A percentile compares a stretch with the other conserved stretches of the same genome.
Conservation (phyloP, 805 yeast species). For the Saturnispora dispora region DNA sequence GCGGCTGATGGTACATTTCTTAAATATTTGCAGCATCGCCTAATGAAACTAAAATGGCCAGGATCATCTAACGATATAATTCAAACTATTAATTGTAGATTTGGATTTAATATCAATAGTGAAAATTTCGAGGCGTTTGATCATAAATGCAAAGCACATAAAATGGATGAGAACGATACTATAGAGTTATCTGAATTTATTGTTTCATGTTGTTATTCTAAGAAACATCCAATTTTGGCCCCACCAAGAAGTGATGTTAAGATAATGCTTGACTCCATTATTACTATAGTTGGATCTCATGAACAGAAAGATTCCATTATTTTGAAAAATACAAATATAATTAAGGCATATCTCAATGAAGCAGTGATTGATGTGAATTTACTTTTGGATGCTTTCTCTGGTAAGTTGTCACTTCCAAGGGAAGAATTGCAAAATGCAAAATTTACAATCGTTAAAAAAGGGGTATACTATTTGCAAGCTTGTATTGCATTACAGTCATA, state of each 20-base stretch:
- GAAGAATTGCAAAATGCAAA: constrained; percentile 25
- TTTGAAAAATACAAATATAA: constrained; percentile 34
- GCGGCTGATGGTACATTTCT: constrained; percentile 54
- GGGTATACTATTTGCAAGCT: constrained; percentile 65
- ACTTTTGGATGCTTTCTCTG: constrained; percentile 44
- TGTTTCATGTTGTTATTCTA: constrained; percentile 44
- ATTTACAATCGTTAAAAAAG: constrained; percentile 36
- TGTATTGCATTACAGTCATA: constrained; percentile 59
- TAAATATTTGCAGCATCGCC: constrained; percentile 44
- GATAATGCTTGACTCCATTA: constrained; percentile 57
- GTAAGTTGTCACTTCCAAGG: constrained; percentile 29
- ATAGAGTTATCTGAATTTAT: constrained; percentile 34
- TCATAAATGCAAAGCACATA: constrained; percentile 42
- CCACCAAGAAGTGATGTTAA: constrained; percentile 66
- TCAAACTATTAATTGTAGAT: constrained; percentile 72
- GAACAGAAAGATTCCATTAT: constrained; percentile 34
- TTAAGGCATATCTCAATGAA: constrained; percentile 40
- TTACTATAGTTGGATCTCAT: constrained; percentile 65
- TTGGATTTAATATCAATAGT: constrained; percentile 53
- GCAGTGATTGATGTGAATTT: constrained; percentile 35
- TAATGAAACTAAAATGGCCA: constrained; percentile 33
- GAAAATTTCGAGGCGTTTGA: constrained; percentile 57
- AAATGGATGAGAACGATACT: constrained; percentile 33
- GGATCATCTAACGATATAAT: constrained; percentile 60
- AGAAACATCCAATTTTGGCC: constrained; percentile 49